A percentile compares a stretch with the other conserved stretches of the same genome.
These are phyloP conservation scores for Phytophthora brassicae DNA, from an alignment of 352 stramenopile genomes.

Conservation along the genomic window DNA sequence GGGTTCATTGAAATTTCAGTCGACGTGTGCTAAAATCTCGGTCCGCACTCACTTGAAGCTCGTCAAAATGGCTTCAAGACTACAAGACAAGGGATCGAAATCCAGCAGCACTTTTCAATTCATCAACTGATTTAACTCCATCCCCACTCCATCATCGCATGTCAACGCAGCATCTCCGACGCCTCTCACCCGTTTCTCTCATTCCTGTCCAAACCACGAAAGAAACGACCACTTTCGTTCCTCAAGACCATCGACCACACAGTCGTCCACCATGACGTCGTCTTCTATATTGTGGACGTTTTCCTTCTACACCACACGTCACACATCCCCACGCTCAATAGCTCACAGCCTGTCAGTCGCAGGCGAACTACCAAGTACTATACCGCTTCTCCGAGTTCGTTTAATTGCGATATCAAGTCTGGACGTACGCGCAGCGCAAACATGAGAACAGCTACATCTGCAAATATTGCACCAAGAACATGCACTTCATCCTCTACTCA, in stretches of 20 bases:
- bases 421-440: conserved; percentile 40
- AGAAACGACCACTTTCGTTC: conserved; percentile 35
- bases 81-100: background rate
- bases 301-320: conserved; percentile 57
- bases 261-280: conserved; percentile 39
- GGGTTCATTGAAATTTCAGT: too few relatives aligned
- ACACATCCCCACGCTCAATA: conserved; percentile 57
- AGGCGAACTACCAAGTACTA: conserved; percentile 46
- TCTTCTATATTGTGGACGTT: conserved; percentile 55
- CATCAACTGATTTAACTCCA: conserved; percentile 1
- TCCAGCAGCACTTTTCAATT: conserved; percentile 16
- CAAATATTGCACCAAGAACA: conserved; percentile 52
- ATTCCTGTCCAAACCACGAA: conserved; percentile 25
- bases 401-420: conserved; percentile 44
- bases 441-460: conserved; percentile 38
- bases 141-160: conserved; percentile 13
- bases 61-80: conserved; percentile 20
- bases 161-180: conserved; percentile 47
- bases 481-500: conserved; percentile 56
- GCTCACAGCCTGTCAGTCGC: conserved; percentile 21
- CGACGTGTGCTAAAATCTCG: background rate
- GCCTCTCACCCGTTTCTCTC: conserved; percentile 67
- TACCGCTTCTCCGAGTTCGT: conserved; percentile 52
- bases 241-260: conserved; percentile 39
- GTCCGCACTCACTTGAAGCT: conserved; percentile 12